Evolutionary conservation across 176 grass and related monocot species (phyloP).

Genomic region (bread wheat (Triticum aestivum)): IWGSC_CS_RefSeq_v2.1 NC_057798.1:75520659-75521158

Average conservation of each 20-base stretch:
- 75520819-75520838: neutral
- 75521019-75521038: neutral
- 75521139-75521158: neutral
- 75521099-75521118: neutral
- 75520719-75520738: too few species aligned
- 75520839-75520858: neutral
- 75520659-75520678: too few species aligned
- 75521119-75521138: neutral
- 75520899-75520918: neutral
- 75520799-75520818: neutral
- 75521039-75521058: neutral
- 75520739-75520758: too few species aligned
- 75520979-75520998: slow-evolving; percentile 11
- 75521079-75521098: neutral
- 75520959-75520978: neutral
- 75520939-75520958: neutral
- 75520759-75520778: too few species aligned
- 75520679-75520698: too few species aligned
- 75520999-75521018: neutral
- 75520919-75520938: neutral
- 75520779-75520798: too few species aligned
- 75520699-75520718: too few species aligned
- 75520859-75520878: neutral
- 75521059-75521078: neutral
- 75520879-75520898: neutral